Conservation (phyloP, 495 filamentous ascomycete species). For the Talaromyces proteolyticus region DNA sequence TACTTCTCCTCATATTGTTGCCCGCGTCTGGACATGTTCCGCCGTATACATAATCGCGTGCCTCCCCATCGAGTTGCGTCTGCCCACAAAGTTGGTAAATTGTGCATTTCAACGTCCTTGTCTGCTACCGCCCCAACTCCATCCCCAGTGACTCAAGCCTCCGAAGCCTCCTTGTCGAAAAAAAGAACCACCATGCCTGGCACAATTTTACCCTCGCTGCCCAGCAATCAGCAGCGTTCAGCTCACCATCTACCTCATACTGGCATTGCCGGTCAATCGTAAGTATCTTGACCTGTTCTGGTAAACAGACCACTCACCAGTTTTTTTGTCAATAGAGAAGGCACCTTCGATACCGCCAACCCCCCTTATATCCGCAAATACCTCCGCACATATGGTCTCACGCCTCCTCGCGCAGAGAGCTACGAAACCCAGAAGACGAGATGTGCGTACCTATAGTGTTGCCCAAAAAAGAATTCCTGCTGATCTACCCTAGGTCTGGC, state of each 20-base stretch:
- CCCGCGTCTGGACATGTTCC: constrained; percentile 7
- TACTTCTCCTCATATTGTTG: not conserved
- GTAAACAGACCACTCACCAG: no score
- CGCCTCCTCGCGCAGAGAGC: constrained; percentile 63
- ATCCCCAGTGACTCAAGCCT: constrained; percentile 4
- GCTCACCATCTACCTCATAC: constrained; percentile 5
- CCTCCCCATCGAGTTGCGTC: not conserved
- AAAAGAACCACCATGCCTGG: constrained; percentile 1
- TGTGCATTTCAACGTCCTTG: constrained; percentile 1
- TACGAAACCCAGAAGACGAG: constrained; percentile 63
- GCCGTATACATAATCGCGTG: constrained; percentile 2
- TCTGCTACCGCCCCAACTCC: constrained; percentile 2
- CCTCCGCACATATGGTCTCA: constrained; percentile 65
- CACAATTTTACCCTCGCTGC: not conserved
- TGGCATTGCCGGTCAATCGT: constrained; percentile 3
- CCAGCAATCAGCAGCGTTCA: constrained; percentile 1
- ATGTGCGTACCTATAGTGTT: constrained; percentile 55
- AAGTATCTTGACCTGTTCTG: constrained; percentile 5
- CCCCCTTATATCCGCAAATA: constrained; percentile 60
- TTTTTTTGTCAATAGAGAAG: constrained; percentile 21
- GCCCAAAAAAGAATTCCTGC: not conserved
- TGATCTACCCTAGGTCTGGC: constrained; percentile 45
- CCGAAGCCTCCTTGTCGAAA: not conserved
- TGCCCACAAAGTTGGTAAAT: not conserved
- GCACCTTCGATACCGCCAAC: constrained; percentile 58